Base-by-base conservation (phyloP, 75 land plant genomes). In the Selaginella moellendorffii region DNA sequence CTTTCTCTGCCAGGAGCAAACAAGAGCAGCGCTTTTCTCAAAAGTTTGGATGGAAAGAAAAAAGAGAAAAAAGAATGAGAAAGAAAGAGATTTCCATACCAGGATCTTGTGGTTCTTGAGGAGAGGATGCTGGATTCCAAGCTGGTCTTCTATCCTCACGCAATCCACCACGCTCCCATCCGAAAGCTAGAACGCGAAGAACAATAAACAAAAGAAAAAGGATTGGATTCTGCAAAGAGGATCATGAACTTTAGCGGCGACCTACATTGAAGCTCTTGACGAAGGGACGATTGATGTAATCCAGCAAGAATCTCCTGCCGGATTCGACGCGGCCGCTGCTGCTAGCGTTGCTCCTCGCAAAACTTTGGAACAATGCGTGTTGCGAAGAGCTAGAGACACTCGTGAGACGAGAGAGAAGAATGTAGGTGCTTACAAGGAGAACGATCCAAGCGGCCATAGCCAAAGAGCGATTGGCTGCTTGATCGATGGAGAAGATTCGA, bases 111-210 rank as follows among this genome's bases (percentile, higher is more conserved):
- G 59, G 24, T 56, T 56, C 59, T 56, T 56, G 59, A 56, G 59
- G 17, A 19, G 19, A n/a, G 59, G 19, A 19, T 56, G 59, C 59
- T 56, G 59, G 17, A 56, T 2, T 5, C 25, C 59, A 5, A 56
- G 59, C 24, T 56, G 59, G 24, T 56, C 59, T 25, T 56, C n/a
- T 2, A 21, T 19, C 8, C 59, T 56, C 24, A 56, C 59, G 59
- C 59, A 56, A n/a, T 56, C 59, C 21, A 56, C 59, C 5, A 56
- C n/a, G 24, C 59, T 56, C n/a, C 59, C 59, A 24, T 56, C 59
- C 25, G 59, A 56, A 8, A 56, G 59, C 59, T 56, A 36, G 10
- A 36, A 5, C 46, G 46, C n/a, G n/a, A n/a, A n/a, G n/a, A n/a
- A n/a, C n/a, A n/a, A n/a, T n/a, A n/a, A n/a, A n/a, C n/a, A n/a